Base-by-base conservation (phyloP, 2,329 filamentous ascomycete species). In the Penicillium olsonii region DNA sequence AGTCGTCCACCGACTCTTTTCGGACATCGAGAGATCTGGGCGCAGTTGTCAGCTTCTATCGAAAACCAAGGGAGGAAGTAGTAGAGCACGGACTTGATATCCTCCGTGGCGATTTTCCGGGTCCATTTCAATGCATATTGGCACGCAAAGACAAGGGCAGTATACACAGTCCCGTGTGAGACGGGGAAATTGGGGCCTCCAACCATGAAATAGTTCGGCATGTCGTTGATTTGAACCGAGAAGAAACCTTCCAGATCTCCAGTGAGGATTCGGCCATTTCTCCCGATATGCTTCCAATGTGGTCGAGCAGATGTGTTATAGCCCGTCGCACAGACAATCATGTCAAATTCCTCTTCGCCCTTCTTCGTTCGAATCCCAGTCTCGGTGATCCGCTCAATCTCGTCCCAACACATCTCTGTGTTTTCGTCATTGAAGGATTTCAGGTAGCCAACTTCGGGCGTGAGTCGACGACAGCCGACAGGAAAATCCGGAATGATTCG, bases 381-480 rank as follows among this genome's bases (percentile, higher is more conserved):
- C 22, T 57, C 54, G 2, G 63, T 66, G 45, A 76, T 70, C 5
- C 60, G 54, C 0, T 56, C 54, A 14, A 71, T 72, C n/a, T 71
- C 55, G 22, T 68, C 69, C 19, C 58, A 59, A 6, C 56, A 46
- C 9, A 67, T 46, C 9, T 52, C 45, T 2, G 70, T 71, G 52
- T 76, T 78, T 0, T 66, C 62, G 17, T 74, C 43, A 4, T 66
- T 63, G 6, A 78, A 61, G 2, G 78, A 74, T 57, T 80, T 75
- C 8, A 81, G 71, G 56, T 78, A 81, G 0, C 78, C 77, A 19
- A 75, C 74, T 0, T 78, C 78, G 0, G 78, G 79, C 0, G 78
- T 79, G 15, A 78, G 55, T 2, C 78, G 68, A 9, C 77, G 67
- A 48, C 78, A 81, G 1, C 77, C 77, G 6, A 65, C 50, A 10